Percentiles rank a stretch among this genome's conserved stretches.
These are phyloP conservation scores for Debaryomyces sp. DNA, from an alignment of 1,139 yeast species.

Conservation along the genomic window DNA sequence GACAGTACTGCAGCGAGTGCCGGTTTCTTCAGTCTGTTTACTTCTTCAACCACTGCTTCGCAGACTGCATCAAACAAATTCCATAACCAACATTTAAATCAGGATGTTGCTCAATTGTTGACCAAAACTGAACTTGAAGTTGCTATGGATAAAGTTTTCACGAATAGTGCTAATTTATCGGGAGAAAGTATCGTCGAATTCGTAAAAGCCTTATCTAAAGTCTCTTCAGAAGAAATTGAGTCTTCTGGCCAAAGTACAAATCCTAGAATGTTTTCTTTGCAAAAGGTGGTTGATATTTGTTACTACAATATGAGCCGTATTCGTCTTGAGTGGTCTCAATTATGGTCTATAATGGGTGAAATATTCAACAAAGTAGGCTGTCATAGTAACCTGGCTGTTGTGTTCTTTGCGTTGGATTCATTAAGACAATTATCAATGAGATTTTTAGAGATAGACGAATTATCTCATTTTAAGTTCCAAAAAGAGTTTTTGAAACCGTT, in stretches of 20 bases:
- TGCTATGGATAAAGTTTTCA: slow-evolving; percentile 83
- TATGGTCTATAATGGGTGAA: slow-evolving; percentile 93
- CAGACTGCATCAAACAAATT: slow-evolving; percentile 47
- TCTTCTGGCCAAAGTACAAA: slow-evolving; percentile 79
- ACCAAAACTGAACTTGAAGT: slow-evolving; percentile 79
- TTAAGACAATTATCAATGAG: slow-evolving; percentile 90
- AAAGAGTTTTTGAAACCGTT: slow-evolving; percentile 92
- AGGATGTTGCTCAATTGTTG: slow-evolving; percentile 50
- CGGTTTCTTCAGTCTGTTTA: slow-evolving; percentile 52
- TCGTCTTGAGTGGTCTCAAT: slow-evolving; percentile 93
- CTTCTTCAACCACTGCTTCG: slow-evolving; percentile 37
- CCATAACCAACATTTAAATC: slow-evolving; percentile 47
- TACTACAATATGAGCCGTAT: slow-evolving; percentile 97
- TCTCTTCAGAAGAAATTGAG: slow-evolving; percentile 88
- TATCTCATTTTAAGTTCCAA: slow-evolving; percentile 94
- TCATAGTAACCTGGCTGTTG: slow-evolving; percentile 73
- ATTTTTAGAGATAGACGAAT: slow-evolving; percentile 89
- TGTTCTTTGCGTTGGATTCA: slow-evolving; percentile 91
- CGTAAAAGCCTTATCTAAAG: slow-evolving; percentile 83
- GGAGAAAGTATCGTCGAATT: slow-evolving; percentile 88
- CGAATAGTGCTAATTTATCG: slow-evolving; percentile 75
- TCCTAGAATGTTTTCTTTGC: slow-evolving; percentile 90
- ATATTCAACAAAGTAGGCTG: slow-evolving; percentile 88
- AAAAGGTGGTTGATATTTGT: slow-evolving; percentile 95
- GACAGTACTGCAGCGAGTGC: slow-evolving; percentile 50